phyloP scores from a whole-genome alignment of 2,329 filamentous ascomycete genomes.

The Endoconidiophora laricicola region DNA sequence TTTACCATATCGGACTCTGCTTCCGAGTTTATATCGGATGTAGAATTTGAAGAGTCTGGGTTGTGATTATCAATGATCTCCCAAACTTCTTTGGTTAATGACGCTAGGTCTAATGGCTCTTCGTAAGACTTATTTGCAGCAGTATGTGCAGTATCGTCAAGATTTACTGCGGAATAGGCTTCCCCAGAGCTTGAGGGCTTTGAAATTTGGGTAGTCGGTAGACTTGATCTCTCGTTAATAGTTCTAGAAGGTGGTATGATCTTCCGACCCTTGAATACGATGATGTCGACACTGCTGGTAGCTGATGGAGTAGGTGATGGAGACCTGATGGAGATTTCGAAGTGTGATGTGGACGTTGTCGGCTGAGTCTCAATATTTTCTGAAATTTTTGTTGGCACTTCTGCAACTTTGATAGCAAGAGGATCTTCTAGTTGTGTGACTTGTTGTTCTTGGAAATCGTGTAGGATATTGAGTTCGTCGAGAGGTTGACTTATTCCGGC shows the following conservation, averaged over 20 bases:
- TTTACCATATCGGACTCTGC: conserved; percentile 7
- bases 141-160: background rate
- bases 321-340: background rate
- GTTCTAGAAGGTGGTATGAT: background rate
- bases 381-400: background rate
- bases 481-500: conserved; percentile 35
- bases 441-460: conserved; percentile 13
- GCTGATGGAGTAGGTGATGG: conserved; percentile 3
- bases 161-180: background rate
- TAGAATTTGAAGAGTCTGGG: background rate
- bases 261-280: conserved; percentile 46
- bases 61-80: background rate
- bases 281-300: conserved; percentile 38
- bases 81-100: background rate
- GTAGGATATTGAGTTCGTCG: conserved; percentile 18
- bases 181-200: background rate
- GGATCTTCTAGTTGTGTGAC: conserved; percentile 14
- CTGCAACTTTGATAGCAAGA: background rate
- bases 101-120: no score
- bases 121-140: background rate
- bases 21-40: background rate
- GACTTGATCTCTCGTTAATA: background rate
- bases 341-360: background rate
- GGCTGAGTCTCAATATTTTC: background rate
- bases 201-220: background rate